These are phyloP conservation scores for Panicum virgatum DNA, from an alignment of 202 grass and related monocot genomes.

Conservation along the genomic window DNA sequence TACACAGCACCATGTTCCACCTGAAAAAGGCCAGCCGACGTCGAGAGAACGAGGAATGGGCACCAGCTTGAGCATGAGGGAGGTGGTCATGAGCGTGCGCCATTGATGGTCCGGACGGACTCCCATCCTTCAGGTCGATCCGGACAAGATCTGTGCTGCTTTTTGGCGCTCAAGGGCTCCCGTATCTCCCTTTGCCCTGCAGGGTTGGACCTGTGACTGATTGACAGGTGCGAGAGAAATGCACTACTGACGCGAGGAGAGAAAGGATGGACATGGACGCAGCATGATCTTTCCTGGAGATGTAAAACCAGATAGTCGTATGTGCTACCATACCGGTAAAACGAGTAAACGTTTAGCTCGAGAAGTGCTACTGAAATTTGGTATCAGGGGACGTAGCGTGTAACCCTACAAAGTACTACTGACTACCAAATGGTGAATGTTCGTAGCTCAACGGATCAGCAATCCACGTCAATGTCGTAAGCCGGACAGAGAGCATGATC, in stretches of 20 bases:
- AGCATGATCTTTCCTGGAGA: background rate
- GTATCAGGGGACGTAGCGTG: background rate
- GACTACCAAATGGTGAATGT: too few species aligned
- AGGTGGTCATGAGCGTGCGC: background rate
- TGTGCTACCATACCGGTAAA: too few species aligned
- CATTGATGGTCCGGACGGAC: background rate
- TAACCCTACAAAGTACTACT: background rate
- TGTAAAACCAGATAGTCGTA: background rate
- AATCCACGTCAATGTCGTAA: background rate
- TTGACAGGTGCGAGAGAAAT: background rate
- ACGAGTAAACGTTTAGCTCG: background rate
- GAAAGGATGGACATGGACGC: background rate
- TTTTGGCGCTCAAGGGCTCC: conserved; percentile 3
- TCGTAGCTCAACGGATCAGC: background rate
- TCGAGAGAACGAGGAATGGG: too few species aligned
- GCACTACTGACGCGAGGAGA: background rate
- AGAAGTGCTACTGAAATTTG: background rate
- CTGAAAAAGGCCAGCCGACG: background rate
- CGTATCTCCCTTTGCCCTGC: background rate
- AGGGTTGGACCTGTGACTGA: background rate
- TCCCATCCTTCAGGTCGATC: background rate
- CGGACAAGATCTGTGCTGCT: background rate
- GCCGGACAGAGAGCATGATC: background rate
- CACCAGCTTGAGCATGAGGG: background rate
- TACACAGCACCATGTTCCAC: background rate